phyloP scores from a whole-genome alignment of 257 asterid species.

The Solanum dulcamara region DNA sequence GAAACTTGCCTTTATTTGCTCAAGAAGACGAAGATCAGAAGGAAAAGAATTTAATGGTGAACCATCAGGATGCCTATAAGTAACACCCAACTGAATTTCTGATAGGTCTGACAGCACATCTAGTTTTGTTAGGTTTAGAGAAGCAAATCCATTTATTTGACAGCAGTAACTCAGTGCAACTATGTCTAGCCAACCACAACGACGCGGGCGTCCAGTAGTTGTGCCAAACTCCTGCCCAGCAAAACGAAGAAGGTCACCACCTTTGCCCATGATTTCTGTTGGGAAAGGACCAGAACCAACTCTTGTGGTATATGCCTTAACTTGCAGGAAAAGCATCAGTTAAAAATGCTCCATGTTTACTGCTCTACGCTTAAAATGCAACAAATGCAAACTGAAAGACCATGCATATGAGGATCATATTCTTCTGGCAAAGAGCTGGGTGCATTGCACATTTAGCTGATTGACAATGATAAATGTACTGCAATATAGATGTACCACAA shows the following conservation, averaged over 20 bases:
- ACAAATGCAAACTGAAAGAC: neutral
- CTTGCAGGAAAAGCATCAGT: conserved; percentile 30
- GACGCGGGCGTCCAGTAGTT: conserved; percentile 96
- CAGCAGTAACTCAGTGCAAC: conserved; percentile 65
- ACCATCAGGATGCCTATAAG: conserved; percentile 48
- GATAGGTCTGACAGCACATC: conserved; percentile 74
- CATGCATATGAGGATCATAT: neutral
- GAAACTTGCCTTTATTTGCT: conserved; percentile 53
- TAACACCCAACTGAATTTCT: conserved; percentile 67
- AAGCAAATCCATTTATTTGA: conserved; percentile 79
- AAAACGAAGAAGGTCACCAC: conserved; percentile 67
- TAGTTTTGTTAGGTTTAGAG: conserved; percentile 87
- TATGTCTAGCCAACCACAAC: conserved; percentile 95
- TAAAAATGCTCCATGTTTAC: neutral
- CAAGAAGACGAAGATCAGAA: conserved; percentile 55
- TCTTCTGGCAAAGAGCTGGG: neutral
- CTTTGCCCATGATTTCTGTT: conserved; percentile 74
- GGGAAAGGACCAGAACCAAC: conserved; percentile 99
- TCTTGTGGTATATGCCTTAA: conserved; percentile 87
- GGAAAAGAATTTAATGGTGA: conserved; percentile 71
- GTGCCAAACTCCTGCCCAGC: conserved; percentile 97
- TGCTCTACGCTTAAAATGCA: neutral
- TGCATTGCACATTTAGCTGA: neutral
- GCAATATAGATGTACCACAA: neutral
- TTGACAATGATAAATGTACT: neutral